Conservation (phyloP, 2,329 filamentous ascomycete species). For the Fusarium hainanense region DNA sequence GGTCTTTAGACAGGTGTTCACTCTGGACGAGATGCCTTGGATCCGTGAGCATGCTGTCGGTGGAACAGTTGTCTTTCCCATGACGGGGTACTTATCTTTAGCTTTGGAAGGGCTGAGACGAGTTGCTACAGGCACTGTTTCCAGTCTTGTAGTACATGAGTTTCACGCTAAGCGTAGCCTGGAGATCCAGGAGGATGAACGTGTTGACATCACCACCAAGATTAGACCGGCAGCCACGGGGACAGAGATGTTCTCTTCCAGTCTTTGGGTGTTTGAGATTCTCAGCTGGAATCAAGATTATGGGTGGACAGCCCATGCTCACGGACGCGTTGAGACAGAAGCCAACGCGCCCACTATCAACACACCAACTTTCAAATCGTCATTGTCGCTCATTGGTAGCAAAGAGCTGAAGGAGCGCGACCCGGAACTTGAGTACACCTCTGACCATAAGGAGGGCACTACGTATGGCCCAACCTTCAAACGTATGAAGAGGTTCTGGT, state of each 20-base stretch:
- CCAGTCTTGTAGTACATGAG: background rate
- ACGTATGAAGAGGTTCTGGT: background rate
- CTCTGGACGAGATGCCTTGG: background rate
- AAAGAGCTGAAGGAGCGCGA: background rate
- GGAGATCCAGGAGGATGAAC: background rate
- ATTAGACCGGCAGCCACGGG: background rate
- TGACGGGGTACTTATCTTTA: background rate
- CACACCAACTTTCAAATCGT: background rate
- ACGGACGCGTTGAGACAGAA: background rate
- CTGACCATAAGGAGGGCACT: background rate
- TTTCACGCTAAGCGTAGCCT: background rate
- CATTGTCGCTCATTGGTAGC: background rate
- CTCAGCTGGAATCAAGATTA: background rate
- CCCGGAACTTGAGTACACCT: background rate
- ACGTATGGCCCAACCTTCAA: background rate
- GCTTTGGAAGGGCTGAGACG: background rate
- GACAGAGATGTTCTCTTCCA: background rate
- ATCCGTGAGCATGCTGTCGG: background rate
- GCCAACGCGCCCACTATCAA: background rate
- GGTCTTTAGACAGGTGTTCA: background rate
- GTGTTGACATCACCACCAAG: background rate
- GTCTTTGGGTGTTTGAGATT: background rate
- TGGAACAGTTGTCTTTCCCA: background rate
- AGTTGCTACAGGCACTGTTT: background rate
- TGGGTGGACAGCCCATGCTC: background rate